phyloP scores from a whole-genome alignment of 176 grass and related monocot species.

The Paspalum vaginatum region DNA sequence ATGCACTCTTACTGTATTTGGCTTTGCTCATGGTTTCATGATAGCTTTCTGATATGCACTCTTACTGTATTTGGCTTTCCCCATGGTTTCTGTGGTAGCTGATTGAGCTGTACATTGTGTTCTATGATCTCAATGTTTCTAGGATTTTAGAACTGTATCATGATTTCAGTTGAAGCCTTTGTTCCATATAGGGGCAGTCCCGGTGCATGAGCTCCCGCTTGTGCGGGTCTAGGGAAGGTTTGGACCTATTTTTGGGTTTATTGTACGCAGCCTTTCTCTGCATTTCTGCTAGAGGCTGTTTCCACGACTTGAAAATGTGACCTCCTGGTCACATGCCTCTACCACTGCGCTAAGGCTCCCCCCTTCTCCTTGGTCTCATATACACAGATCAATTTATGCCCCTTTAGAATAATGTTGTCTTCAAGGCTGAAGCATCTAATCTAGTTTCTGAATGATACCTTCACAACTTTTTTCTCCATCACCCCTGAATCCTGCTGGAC shows the following conservation, averaged over 20 bases:
- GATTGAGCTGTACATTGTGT: not conserved
- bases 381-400: slow-evolving; percentile 8
- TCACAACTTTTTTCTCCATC: slow-evolving; percentile 76
- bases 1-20: not conserved
- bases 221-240: no score
- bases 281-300: no score
- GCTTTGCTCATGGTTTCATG: slow-evolving; percentile 9
- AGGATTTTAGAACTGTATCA: not conserved
- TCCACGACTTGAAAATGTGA: no score
- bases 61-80: not conserved
- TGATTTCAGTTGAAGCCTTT: not conserved
- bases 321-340: no score
- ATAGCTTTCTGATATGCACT: slow-evolving; percentile 11
- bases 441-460: slow-evolving; percentile 54
- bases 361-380: not conserved
- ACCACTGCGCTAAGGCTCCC: no score
- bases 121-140: not conserved
- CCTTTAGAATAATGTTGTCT: slow-evolving; percentile 6
- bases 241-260: no score
- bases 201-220: no score
- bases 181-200: not conserved
- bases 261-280: no score
- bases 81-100: slow-evolving; percentile 2
- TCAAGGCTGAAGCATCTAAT: slow-evolving; percentile 8
- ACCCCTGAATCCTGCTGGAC: slow-evolving; percentile 73